Percentiles rank a stretch among this genome's conserved stretches.
These are phyloP conservation scores for Aureobasidium sp. DNA, from an alignment of 2,329 filamentous ascomycete species.

Conservation along the genomic window DNA sequence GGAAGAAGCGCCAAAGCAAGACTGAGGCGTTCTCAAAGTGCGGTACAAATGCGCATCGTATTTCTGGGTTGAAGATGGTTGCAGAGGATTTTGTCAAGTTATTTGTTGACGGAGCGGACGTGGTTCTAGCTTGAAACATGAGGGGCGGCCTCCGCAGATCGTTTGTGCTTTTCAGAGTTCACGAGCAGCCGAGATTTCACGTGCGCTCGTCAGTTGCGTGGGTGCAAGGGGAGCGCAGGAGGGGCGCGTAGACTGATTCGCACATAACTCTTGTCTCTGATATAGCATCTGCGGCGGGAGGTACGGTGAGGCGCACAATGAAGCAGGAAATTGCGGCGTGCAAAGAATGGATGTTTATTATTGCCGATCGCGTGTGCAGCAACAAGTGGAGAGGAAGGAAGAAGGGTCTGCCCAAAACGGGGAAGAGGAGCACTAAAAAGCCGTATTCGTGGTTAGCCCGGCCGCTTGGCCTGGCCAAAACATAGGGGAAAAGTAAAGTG, in stretches of 20 bases:
- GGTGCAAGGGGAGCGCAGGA: background rate
- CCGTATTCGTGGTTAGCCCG: background rate
- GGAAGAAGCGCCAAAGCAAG: background rate
- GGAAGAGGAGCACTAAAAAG: conserved; percentile 1
- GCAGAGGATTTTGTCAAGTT: conserved; percentile 2
- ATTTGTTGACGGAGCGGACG: background rate
- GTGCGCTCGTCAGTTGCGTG: background rate
- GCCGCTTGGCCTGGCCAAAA: conserved; percentile 12
- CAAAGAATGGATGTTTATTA: conserved; percentile 9
- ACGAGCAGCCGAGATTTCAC: conserved; percentile 1
- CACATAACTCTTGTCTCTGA: conserved; percentile 9
- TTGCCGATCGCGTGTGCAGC: conserved; percentile 7
- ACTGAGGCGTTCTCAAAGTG: background rate
- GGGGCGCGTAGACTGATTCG: background rate
- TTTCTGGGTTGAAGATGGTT: background rate
- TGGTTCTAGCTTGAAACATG: conserved; percentile 10
- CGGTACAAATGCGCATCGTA: background rate
- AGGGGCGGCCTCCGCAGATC: conserved; percentile 11
- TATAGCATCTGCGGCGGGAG: background rate
- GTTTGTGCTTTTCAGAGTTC: background rate
- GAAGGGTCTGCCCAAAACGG: conserved; percentile 5
- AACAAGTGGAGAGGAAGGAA: conserved; percentile 10
- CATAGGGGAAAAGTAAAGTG: conserved; percentile 12
- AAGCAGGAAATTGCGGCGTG: background rate
- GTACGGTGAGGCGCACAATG: background rate